phyloP scores from a whole-genome alignment of 306 rosid species.

The Casuarina cunninghamiana region DNA sequence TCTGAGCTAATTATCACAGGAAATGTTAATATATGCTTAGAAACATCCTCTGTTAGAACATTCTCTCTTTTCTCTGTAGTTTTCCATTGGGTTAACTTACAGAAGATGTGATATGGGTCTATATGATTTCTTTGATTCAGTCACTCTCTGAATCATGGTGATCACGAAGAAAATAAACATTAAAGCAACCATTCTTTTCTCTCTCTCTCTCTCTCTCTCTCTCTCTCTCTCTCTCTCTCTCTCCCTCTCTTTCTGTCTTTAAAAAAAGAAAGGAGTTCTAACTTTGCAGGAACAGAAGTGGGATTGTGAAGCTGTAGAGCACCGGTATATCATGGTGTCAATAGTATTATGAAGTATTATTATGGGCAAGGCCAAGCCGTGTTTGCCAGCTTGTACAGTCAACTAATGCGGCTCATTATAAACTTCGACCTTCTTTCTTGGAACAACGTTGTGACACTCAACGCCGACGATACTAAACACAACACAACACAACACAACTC shows the following conservation, averaged over 20 bases:
- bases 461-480: too few relatives aligned
- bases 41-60: too few relatives aligned
- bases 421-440: conserved; percentile 28
- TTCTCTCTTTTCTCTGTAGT: too few relatives aligned
- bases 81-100: too few relatives aligned
- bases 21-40: too few relatives aligned
- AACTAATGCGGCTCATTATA: conserved; percentile 57
- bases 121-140: conserved; percentile 12
- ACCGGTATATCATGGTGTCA: conserved; percentile 28
- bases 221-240: background rate
- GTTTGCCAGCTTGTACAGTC: conserved; percentile 45
- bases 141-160: background rate
- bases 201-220: background rate
- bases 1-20: too few relatives aligned
- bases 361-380: conserved; percentile 4
- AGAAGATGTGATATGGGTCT: conserved; percentile 20
- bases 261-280: conserved; percentile 28
- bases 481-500: too few relatives aligned
- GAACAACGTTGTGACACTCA: too few relatives aligned
- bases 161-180: too few relatives aligned
- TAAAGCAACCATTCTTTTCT: background rate
- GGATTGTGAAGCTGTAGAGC: conserved; percentile 27
- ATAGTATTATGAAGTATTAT: conserved; percentile 37
- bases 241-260: background rate
- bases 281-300: conserved; percentile 35